phyloP scores from a whole-genome alignment of 2,329 filamentous ascomycete species.

The Monosporascus ibericus region DNA sequence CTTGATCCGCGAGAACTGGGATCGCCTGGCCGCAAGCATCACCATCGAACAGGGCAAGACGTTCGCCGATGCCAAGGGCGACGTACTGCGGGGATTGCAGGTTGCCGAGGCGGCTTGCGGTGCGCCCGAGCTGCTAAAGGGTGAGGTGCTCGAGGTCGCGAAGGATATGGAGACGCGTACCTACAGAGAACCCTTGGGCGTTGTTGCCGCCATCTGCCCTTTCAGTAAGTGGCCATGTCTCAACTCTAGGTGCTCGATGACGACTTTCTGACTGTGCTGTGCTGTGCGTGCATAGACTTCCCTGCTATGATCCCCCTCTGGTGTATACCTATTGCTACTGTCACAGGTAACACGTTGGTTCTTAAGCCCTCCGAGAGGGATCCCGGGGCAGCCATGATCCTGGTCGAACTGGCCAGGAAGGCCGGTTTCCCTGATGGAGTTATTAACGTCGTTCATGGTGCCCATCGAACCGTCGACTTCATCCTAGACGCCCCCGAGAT shows the following conservation, averaged over 20 bases:
- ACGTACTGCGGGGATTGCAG: slow-evolving; percentile 76
- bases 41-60: slow-evolving; percentile 87
- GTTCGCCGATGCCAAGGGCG: slow-evolving; percentile 73
- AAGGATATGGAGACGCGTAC: slow-evolving; percentile 87
- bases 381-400: slow-evolving; percentile 78
- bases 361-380: slow-evolving; percentile 85
- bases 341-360: slow-evolving; percentile 78
- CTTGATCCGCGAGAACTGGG: slow-evolving; percentile 79
- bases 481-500: slow-evolving; percentile 79
- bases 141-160: slow-evolving; percentile 76
- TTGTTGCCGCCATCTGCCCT: slow-evolving; percentile 78
- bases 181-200: slow-evolving; percentile 75
- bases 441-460: slow-evolving; percentile 76
- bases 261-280: slow-evolving; percentile 6
- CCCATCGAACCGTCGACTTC: slow-evolving; percentile 77
- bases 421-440: slow-evolving; percentile 79
- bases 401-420: slow-evolving; percentile 72
- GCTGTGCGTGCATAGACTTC: slow-evolving; percentile 54
- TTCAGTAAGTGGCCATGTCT: slow-evolving; percentile 56
- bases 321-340: slow-evolving; percentile 79
- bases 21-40: slow-evolving; percentile 76
- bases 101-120: slow-evolving; percentile 78
- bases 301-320: slow-evolving; percentile 91
- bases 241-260: background rate
- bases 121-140: slow-evolving; percentile 75